Percentiles rank a stretch among this genome's conserved stretches.
phyloP scores from a whole-genome alignment of 2,329 filamentous ascomycete genomes.

The Claviceps digitariae region DNA sequence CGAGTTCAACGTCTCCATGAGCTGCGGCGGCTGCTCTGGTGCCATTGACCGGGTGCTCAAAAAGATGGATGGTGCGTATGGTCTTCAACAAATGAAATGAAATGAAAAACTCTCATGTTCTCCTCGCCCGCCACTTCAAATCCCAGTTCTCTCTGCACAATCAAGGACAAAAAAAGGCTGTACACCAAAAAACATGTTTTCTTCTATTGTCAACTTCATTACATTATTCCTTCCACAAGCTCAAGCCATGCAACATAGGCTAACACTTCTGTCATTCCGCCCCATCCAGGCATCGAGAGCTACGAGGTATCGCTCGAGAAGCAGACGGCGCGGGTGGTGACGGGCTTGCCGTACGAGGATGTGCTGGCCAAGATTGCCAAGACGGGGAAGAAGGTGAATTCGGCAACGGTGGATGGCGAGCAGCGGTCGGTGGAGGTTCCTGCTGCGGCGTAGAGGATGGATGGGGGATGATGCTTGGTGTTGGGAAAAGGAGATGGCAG shows the following conservation, averaged over 20 bases:
- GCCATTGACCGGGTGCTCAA: conserved; percentile 85
- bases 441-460: conserved; percentile 10
- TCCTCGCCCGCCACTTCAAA: too few species aligned
- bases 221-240: too few species aligned
- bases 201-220: too few species aligned
- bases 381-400: conserved; percentile 86
- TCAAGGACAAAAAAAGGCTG: too few species aligned
- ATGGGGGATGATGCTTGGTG: not conserved
- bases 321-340: conserved; percentile 67
- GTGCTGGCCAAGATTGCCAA: conserved; percentile 84
- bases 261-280: not conserved
- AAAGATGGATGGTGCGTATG: conserved; percentile 69
- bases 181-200: too few species aligned
- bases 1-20: conserved; percentile 92
- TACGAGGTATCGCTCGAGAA: conserved; percentile 79
- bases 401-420: conserved; percentile 56
- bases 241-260: too few species aligned
- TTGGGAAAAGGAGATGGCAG: not conserved
- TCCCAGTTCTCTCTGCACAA: too few species aligned
- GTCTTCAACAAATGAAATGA: too few species aligned
- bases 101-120: too few species aligned
- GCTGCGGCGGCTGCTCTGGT: conserved; percentile 89
- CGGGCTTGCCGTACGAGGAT: conserved; percentile 61
- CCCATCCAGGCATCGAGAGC: conserved; percentile 60
- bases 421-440: conserved; percentile 35